Evolutionary conservation across 257 asterid species (phyloP).

Genomic region (Sherardia arvensis): DNA sequence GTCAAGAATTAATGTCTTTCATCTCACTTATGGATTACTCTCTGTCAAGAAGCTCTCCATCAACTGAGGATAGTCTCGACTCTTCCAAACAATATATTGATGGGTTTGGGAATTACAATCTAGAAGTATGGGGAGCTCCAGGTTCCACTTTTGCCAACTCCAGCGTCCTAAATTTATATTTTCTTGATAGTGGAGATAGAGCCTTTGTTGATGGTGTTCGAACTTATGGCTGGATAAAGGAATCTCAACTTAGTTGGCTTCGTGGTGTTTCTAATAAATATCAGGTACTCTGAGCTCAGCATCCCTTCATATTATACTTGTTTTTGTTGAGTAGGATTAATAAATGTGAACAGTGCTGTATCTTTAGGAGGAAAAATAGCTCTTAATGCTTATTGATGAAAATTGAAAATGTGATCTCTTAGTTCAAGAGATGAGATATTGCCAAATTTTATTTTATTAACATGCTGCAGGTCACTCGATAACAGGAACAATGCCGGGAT

Average conservation of each 20-base stretch:
- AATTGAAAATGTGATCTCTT: neutral
- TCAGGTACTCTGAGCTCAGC: slow-evolving; percentile 33
- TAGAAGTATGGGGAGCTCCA: slow-evolving; percentile 65
- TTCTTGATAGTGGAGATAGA: slow-evolving; percentile 93
- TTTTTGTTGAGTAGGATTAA: neutral
- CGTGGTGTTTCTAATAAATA: slow-evolving; percentile 33
- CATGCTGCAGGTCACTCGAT: slow-evolving; percentile 38
- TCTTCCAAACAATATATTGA: slow-evolving; percentile 34
- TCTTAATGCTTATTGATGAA: neutral
- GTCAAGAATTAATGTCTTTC: slow-evolving; percentile 83
- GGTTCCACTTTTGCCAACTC: slow-evolving; percentile 60
- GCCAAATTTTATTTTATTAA: slow-evolving; percentile 32
- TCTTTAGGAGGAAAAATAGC: neutral
- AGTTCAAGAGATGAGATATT: slow-evolving; percentile 4
- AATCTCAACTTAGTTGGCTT: slow-evolving; percentile 88
- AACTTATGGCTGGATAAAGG: slow-evolving; percentile 89
- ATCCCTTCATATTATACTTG: neutral
- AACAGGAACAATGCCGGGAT: slow-evolving; percentile 44
- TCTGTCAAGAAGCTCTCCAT: slow-evolving; percentile 66
- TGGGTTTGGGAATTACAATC: slow-evolving; percentile 84
- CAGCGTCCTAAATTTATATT: slow-evolving; percentile 65
- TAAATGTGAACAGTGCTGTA: too few species aligned
- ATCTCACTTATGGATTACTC: slow-evolving; percentile 92
- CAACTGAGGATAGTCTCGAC: slow-evolving; percentile 25
- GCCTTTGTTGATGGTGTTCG: slow-evolving; percentile 57